A percentile compares a stretch with the other conserved stretches of the same genome.
Conservation (phyloP, 805 yeast species). For the Komagataella ulmi region DNA sequence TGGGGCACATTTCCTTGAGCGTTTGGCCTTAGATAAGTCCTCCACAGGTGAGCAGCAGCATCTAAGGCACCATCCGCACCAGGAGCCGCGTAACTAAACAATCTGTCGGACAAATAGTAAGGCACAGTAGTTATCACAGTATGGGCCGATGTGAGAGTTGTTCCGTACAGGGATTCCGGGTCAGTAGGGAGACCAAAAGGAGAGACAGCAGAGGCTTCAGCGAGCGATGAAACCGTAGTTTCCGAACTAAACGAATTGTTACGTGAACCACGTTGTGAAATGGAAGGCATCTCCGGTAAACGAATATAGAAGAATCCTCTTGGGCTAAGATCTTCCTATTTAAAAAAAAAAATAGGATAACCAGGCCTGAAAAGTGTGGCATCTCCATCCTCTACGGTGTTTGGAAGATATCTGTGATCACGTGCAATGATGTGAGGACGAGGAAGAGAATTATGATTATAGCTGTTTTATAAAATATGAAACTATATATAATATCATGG, state of each 20-base stretch:
- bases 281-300: background rate
- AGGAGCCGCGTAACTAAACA: constrained; percentile 60
- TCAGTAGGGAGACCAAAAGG: constrained; percentile 57
- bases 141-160: constrained; percentile 39
- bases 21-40: constrained; percentile 33
- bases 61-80: constrained; percentile 52
- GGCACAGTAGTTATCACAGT: constrained; percentile 41
- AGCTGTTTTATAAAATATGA: background rate
- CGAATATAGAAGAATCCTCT: background rate
- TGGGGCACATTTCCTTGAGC: constrained; percentile 46
- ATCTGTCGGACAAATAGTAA: constrained; percentile 33
- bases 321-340: background rate
- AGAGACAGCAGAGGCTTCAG: constrained; percentile 25
- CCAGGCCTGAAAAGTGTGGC: background rate
- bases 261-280: background rate
- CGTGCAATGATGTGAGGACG: background rate
- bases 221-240: background rate
- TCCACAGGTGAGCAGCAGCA: constrained; percentile 49
- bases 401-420: background rate
- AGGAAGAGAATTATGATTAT: background rate
- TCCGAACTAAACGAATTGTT: background rate
- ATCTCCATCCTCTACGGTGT: background rate
- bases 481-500: background rate
- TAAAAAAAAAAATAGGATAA: background rate
- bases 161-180: constrained; percentile 33